These are phyloP conservation scores for Lentinula detonsa DNA, from an alignment of 768 basidiomycete species.

Conservation along the genomic window DNA sequence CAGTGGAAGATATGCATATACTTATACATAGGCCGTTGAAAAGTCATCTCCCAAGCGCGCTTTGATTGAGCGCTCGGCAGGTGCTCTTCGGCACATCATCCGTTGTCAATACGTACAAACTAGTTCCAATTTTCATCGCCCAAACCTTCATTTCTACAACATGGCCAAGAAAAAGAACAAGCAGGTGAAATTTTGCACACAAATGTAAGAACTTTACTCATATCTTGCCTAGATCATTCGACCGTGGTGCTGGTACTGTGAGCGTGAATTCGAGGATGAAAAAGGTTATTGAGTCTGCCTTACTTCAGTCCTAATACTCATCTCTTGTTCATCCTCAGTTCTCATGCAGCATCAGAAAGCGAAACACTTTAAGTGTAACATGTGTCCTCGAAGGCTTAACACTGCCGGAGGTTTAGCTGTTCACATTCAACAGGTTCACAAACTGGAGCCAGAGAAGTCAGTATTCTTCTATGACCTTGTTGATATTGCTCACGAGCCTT, in stretches of 20 bases:
- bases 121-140: background rate
- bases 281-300: slow-evolving; percentile 57
- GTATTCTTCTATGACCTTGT: slow-evolving; percentile 15
- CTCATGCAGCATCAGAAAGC: slow-evolving; percentile 99
- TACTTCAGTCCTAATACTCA: background rate
- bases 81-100: background rate
- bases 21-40: too few relatives aligned
- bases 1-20: too few relatives aligned
- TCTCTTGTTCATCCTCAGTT: slow-evolving; percentile 39
- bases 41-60: too few relatives aligned
- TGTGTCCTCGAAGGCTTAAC: slow-evolving; percentile 93
- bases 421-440: slow-evolving; percentile 98
- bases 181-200: slow-evolving; percentile 29
- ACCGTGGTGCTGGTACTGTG: slow-evolving; percentile 99
- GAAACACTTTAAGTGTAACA: slow-evolving; percentile 97
- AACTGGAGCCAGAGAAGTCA: slow-evolving; percentile 92
- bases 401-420: slow-evolving; percentile 97
- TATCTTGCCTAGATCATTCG: slow-evolving; percentile 55
- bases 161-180: slow-evolving; percentile 63
- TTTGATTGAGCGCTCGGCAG: background rate
- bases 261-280: slow-evolving; percentile 99
- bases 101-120: background rate
- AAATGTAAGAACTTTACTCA: background rate
- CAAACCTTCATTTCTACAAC: slow-evolving; percentile 1
- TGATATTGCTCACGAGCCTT: background rate